A percentile compares a stretch with the other conserved stretches of the same genome.
These are phyloP conservation scores for Alternaria brassicicola DNA, from an alignment of 2,329 filamentous ascomycete genomes.

Conservation along the genomic window DNA sequence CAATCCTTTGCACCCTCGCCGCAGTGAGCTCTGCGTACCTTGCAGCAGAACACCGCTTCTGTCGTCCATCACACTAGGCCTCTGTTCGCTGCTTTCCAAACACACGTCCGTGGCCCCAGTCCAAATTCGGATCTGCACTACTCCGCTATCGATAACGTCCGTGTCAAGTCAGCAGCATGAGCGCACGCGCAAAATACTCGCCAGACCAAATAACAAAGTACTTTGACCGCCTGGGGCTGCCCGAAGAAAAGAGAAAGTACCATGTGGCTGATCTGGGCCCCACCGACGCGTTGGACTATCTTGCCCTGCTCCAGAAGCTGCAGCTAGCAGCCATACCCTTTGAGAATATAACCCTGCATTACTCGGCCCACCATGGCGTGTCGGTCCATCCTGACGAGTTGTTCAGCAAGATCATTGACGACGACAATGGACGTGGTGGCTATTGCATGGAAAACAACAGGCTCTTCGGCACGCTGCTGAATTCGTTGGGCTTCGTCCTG, in stretches of 20 bases:
- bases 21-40: background rate
- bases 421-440: constrained; percentile 57
- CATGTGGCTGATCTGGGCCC: constrained; percentile 28
- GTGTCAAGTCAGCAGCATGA: constrained; percentile 4
- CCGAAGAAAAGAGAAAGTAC: constrained; percentile 31
- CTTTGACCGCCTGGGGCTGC: constrained; percentile 44
- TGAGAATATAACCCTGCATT: constrained; percentile 63
- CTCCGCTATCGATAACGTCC: constrained; percentile 4
- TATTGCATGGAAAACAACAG: constrained; percentile 68
- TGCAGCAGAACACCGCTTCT: background rate
- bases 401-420: constrained; percentile 62
- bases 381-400: constrained; percentile 57
- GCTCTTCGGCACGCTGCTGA: constrained; percentile 59
- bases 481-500: constrained; percentile 58
- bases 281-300: constrained; percentile 35
- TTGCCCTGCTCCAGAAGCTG: constrained; percentile 40
- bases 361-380: constrained; percentile 49
- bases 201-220: constrained; percentile 42
- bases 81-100: background rate
- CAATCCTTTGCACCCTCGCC: too few relatives aligned
- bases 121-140: constrained; percentile 14
- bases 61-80: background rate
- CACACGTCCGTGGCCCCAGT: background rate
- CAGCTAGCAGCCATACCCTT: constrained; percentile 61
- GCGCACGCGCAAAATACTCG: constrained; percentile 28